Evolutionary conservation across 306 rosid genomes (phyloP).

Genomic region (Bauhinia variegata): DNA sequence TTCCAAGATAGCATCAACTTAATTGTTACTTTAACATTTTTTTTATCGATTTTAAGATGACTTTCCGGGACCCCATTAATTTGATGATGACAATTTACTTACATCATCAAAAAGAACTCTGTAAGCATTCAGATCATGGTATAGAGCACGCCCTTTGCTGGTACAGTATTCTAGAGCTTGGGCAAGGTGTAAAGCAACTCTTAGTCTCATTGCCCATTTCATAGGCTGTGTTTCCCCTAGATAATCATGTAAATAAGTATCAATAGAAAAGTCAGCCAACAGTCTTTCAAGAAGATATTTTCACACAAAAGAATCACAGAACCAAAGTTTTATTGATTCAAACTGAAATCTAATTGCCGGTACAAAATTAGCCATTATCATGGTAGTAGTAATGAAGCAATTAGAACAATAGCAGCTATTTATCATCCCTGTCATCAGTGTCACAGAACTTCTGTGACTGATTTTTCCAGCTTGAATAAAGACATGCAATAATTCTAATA

Average conservation of each 20-base stretch:
- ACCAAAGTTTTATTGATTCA: background rate
- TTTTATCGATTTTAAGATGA: conserved; percentile 7
- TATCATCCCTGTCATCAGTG: background rate
- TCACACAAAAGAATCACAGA: conserved; percentile 24
- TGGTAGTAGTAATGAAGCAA: background rate
- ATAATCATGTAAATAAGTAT: conserved; percentile 36
- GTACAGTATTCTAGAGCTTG: conserved; percentile 97
- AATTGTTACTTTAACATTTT: conserved; percentile 11
- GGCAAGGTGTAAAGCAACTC: conserved; percentile 92
- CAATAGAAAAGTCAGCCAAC: conserved; percentile 14
- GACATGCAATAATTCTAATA: background rate
- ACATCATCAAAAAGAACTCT: conserved; percentile 90
- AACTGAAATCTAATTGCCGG: too few relatives aligned
- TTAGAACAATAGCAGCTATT: background rate
- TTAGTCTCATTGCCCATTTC: conserved; percentile 93
- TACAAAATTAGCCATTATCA: background rate
- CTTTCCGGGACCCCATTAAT: conserved; percentile 18
- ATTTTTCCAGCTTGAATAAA: background rate
- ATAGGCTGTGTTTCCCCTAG: conserved; percentile 94
- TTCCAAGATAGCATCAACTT: background rate
- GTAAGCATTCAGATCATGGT: conserved; percentile 96
- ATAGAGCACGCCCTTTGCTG: conserved; percentile 84
- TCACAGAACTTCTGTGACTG: background rate
- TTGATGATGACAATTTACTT: conserved; percentile 39
- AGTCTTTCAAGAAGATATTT: conserved; percentile 14